Base-by-base conservation (phyloP, 2,329 filamentous ascomycete genomes). In the Sporothrix globosa region DNA sequence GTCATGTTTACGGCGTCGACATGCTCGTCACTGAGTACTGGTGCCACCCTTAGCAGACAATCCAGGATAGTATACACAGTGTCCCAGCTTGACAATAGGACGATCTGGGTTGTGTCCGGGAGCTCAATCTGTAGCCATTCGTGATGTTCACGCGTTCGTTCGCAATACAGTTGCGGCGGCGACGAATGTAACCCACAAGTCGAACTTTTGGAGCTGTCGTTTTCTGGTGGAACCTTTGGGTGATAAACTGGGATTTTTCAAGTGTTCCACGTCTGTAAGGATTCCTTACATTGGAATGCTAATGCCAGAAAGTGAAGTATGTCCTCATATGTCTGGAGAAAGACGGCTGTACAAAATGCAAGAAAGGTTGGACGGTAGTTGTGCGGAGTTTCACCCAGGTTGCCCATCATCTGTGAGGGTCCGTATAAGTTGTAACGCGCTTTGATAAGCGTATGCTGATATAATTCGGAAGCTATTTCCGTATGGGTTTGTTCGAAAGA, bases 381-480 rank as follows among this genome's bases (percentile, higher is more conserved):
- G 9, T 30, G 14, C 21, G 24, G 9, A 4, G 24, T 50, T 50
- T 50, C 63, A 13, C 44, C n/a, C 34, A 10, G 19, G 19, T 30
- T 17, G 34, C 2, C 54, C 21, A 19, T 4, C 30, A 39, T 17
- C 21, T 4, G 30, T 9, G 30, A 58, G 9, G 48, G 21, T 10
- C 39, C 19, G 34, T 56, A 52, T n/a, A 68, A 52, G 6, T 9
- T 52, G 52, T 68, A 68, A 52, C 46, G 66, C 9, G 53, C 66
- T 34, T 52, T 39, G n/a, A 68, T 58, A 10, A 68, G 21, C 11
- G 39, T 52, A 19, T 58, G n/a, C 21, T 68, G 66, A 27, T 39
- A 68, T 2, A 68, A 52, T 4, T 54, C 21, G 34, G 66, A 52
- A 3, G 66, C 52, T 21, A 68, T 52, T 3, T 27, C 41, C 6